These are phyloP conservation scores for Pseudonitzschia pungens DNA, from an alignment of 108 stramenopile genomes.

Conservation along the genomic window DNA sequence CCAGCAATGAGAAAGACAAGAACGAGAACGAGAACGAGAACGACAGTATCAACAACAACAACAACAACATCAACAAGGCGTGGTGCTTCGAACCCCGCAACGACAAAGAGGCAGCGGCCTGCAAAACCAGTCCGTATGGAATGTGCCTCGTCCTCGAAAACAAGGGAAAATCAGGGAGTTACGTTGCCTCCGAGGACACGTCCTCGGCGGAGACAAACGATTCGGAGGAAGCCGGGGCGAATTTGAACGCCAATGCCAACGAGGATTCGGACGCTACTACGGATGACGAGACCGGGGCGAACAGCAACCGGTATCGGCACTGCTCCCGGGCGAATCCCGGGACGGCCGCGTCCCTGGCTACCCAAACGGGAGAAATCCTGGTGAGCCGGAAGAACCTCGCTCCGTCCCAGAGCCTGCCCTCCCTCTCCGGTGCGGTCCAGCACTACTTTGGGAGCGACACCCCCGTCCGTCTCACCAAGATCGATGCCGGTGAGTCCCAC, in stretches of 20 bases:
- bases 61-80: neutral
- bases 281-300: constrained; percentile 3
- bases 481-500: constrained; percentile 21
- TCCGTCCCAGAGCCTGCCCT: constrained; percentile 7
- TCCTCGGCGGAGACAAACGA: neutral
- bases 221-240: neutral
- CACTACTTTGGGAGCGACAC: neutral
- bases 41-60: neutral
- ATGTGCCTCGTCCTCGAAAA: constrained; percentile 39
- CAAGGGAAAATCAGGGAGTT: constrained; percentile 32
- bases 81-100: constrained; percentile 20
- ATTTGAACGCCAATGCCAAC: neutral
- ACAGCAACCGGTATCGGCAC: neutral
- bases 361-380: constrained; percentile 4
- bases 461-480: constrained; percentile 4
- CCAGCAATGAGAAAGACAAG: no score
- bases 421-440: neutral
- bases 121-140: constrained; percentile 4
- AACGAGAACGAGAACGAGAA: neutral
- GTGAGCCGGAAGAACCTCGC: neutral
- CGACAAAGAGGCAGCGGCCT: constrained; percentile 26
- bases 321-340: neutral
- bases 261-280: constrained; percentile 12
- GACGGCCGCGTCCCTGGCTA: neutral
- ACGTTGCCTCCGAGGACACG: constrained; percentile 8